These are phyloP conservation scores for Kingdonia uniflora DNA, from an alignment of 164 flowering plant species.

Conservation along the genomic window DNA sequence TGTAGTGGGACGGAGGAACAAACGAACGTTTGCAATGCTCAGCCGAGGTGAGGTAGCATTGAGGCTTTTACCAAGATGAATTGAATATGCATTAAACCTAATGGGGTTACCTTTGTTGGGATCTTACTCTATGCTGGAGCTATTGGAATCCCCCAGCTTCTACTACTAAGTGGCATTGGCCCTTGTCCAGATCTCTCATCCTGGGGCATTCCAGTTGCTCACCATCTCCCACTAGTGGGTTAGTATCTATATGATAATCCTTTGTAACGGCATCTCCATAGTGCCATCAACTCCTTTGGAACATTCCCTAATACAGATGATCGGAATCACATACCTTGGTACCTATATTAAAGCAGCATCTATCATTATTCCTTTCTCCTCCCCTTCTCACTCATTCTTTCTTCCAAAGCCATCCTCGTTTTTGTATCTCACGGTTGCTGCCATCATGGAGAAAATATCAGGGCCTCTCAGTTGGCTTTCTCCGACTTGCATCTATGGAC, in stretches of 20 bases:
- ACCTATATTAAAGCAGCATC: conserved; percentile 67
- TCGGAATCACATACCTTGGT: conserved; percentile 63
- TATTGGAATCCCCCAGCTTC: conserved; percentile 78
- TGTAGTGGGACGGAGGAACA: no score
- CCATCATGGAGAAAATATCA: conserved; percentile 58
- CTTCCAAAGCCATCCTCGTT: conserved; percentile 30
- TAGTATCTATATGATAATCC: conserved; percentile 70
- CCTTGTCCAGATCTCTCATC: conserved; percentile 53
- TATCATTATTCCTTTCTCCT: conserved; percentile 36
- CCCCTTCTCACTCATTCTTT: conserved; percentile 34
- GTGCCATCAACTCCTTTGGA: conserved; percentile 51
- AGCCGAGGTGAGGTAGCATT: no score
- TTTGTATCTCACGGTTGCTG: conserved; percentile 54
- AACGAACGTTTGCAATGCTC: no score
- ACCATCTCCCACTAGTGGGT: conserved; percentile 55
- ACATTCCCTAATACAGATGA: conserved; percentile 68
- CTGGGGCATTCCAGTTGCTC: conserved; percentile 63
- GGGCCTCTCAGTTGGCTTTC: conserved; percentile 57
- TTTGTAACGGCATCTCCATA: conserved; percentile 55
- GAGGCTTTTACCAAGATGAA: no score
- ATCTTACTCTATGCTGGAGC: conserved; percentile 73
- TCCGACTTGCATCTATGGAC: conserved; percentile 59
- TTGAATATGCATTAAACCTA: no score
- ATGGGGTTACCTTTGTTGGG: no score
- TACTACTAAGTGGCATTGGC: conserved; percentile 77